A percentile compares a stretch with the other conserved stretches of the same genome.
Conservation (phyloP, 2,329 filamentous ascomycete genomes). For the Penicillium sp. region DNA sequence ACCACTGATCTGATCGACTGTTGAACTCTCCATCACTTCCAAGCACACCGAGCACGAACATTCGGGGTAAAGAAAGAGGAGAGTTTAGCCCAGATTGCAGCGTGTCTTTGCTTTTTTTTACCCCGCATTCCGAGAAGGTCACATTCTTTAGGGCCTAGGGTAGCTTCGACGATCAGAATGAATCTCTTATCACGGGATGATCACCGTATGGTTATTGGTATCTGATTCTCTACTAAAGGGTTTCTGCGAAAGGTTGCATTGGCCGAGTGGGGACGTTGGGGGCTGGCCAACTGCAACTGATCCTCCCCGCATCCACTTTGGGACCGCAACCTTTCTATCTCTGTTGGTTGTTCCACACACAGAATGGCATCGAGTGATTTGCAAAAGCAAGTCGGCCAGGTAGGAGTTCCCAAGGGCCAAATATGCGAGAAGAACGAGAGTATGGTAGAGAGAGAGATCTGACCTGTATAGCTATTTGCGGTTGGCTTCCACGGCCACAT, state of each 20-base stretch:
- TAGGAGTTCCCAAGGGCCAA: conserved; percentile 22
- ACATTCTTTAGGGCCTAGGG: background rate
- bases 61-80: background rate
- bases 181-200: background rate
- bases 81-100: background rate
- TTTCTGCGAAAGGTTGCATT: background rate
- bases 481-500: conserved; percentile 49
- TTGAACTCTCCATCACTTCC: background rate
- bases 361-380: conserved; percentile 30
- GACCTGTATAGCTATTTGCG: conserved; percentile 54
- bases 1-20: background rate
- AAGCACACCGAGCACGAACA: no score
- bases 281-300: background rate
- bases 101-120: background rate
- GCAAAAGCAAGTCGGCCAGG: conserved; percentile 41
- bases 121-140: conserved; percentile 4
- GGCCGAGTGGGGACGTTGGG: background rate
- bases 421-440: no score
- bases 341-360: background rate
- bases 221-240: no score
- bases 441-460: no score
- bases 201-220: no score
- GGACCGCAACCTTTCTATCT: background rate
- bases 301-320: conserved; percentile 5
- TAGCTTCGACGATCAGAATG: background rate